Conservation (phyloP, 1,139 yeast species). For the Pichiaceae sp. region DNA sequence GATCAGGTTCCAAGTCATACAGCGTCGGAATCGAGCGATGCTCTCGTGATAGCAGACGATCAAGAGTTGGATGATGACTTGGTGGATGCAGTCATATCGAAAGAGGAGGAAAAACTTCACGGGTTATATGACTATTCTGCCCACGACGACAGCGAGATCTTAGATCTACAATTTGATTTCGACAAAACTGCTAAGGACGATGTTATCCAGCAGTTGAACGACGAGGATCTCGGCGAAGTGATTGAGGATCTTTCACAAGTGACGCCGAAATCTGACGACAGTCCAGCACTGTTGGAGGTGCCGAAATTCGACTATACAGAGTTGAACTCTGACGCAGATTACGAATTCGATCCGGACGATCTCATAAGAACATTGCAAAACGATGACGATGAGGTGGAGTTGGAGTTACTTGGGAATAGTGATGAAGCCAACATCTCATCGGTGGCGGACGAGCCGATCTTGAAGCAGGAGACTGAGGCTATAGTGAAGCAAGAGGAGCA, state of each 20-base stretch:
- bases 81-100: constrained; percentile 21
- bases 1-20: no score
- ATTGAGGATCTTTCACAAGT: constrained; percentile 20
- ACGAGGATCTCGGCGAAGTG: constrained; percentile 71
- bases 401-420: not conserved
- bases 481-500: constrained; percentile 25
- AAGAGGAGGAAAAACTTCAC: constrained; percentile 19
- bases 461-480: constrained; percentile 39
- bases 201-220: constrained; percentile 19
- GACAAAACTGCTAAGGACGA: not conserved
- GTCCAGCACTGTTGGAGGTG: constrained; percentile 27
- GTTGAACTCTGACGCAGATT: constrained; percentile 55
- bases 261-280: constrained; percentile 9
- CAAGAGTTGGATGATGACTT: constrained; percentile 22
- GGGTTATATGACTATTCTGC: constrained; percentile 5
- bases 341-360: constrained; percentile 67
- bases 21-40: constrained; percentile 4
- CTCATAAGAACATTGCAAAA: constrained; percentile 61
- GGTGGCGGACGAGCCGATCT: constrained; percentile 19
- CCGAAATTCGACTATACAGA: constrained; percentile 48
- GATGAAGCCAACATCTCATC: not conserved
- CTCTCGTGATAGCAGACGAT: constrained; percentile 10
- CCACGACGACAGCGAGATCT: constrained; percentile 30
- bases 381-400: constrained; percentile 49
- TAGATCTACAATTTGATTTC: constrained; percentile 45